phyloP scores from a whole-genome alignment of 495 filamentous ascomycete species.

The Neurospora sp. region DNA sequence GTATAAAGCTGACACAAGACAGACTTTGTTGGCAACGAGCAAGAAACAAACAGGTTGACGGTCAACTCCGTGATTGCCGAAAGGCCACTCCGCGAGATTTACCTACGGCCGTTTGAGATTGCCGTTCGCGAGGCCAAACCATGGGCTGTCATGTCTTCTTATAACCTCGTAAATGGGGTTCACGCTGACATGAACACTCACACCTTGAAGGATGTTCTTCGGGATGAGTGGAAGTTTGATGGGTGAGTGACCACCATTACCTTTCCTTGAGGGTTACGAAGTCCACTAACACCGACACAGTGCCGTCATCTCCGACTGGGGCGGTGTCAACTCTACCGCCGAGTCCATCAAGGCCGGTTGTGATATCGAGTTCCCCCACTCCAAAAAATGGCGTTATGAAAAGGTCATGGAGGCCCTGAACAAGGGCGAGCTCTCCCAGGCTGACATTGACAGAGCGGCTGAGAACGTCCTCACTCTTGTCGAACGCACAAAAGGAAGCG shows the following conservation, averaged over 20 bases:
- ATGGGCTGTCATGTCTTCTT: slow-evolving; percentile 75
- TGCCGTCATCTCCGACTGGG: slow-evolving; percentile 67
- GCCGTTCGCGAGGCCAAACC: slow-evolving; percentile 69
- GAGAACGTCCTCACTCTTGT: slow-evolving; percentile 60
- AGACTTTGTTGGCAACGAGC: slow-evolving; percentile 78
- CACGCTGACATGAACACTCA: slow-evolving; percentile 67
- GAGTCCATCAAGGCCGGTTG: slow-evolving; percentile 64
- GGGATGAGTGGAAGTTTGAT: slow-evolving; percentile 68
- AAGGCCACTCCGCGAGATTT: slow-evolving; percentile 69
- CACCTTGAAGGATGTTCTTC: slow-evolving; percentile 60
- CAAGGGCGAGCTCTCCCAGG: slow-evolving; percentile 44
- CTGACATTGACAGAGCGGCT: slow-evolving; percentile 39
- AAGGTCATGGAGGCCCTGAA: slow-evolving; percentile 53
- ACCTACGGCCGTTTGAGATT: slow-evolving; percentile 73
- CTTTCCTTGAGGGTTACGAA: background rate
- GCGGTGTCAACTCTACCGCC: slow-evolving; percentile 56
- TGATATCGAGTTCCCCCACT: slow-evolving; percentile 72
- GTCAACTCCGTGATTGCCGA: slow-evolving; percentile 62
- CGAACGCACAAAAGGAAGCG: slow-evolving; percentile 50
- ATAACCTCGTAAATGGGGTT: slow-evolving; percentile 70
- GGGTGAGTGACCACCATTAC: slow-evolving; percentile 32
- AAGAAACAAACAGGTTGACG: slow-evolving; percentile 68
- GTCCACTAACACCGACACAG: slow-evolving; percentile 28
- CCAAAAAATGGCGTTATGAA: slow-evolving; percentile 58
- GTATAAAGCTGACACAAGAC: slow-evolving; percentile 13